Percentiles rank a stretch among this genome's conserved stretches.
phyloP scores from a whole-genome alignment of 331 rosid genomes.

The Stylosanthes scabra region DNA sequence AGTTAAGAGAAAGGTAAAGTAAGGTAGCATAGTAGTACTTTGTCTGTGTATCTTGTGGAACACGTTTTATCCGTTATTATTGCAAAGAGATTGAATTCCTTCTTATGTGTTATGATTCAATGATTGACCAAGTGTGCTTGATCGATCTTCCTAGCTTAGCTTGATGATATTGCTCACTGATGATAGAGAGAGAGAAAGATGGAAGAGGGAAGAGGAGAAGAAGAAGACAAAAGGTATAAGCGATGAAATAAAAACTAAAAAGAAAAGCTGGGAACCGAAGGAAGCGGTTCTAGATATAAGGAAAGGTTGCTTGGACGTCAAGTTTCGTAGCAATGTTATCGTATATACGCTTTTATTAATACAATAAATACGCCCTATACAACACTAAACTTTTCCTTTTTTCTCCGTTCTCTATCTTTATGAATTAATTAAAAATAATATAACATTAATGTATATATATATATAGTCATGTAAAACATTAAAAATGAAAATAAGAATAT shows the following conservation, averaged over 20 bases:
- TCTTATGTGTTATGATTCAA: slow-evolving; percentile 25
- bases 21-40: not conserved
- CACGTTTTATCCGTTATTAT: slow-evolving; percentile 42
- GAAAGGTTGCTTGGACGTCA: slow-evolving; percentile 61
- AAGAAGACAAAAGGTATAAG: slow-evolving; percentile 10
- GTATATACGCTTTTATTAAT: slow-evolving; percentile 47
- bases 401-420: no score
- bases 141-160: not conserved
- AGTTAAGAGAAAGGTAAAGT: slow-evolving; percentile 33
- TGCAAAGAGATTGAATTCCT: not conserved
- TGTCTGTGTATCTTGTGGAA: slow-evolving; percentile 41
- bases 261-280: slow-evolving; percentile 6
- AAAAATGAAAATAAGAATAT: no score
- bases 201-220: slow-evolving; percentile 25
- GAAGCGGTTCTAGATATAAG: slow-evolving; percentile 44
- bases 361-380: slow-evolving; percentile 36
- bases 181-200: slow-evolving; percentile 12
- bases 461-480: no score
- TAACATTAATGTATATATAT: no score
- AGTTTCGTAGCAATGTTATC: slow-evolving; percentile 55
- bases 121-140: slow-evolving; percentile 25
- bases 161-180: not conserved
- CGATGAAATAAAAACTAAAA: slow-evolving; percentile 11
- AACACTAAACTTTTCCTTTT: not conserved
- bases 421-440: no score